Evolutionary conservation across 148 eudicot genomes (phyloP).

Genomic region (Polygonum maritimum): DNA sequence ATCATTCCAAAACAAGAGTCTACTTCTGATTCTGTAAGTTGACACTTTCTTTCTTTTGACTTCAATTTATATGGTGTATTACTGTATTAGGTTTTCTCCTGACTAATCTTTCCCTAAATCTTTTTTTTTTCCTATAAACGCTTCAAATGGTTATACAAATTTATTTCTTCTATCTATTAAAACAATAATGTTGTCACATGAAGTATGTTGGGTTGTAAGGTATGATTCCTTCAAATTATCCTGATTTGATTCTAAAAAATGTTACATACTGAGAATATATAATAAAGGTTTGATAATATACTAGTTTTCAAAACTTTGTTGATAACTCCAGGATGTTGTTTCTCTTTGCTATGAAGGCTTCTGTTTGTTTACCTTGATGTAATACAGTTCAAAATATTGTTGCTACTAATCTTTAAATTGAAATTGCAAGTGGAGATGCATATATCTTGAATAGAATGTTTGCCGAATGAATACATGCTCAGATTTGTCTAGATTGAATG

Average conservation of each 20-base stretch:
- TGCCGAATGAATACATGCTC: background rate
- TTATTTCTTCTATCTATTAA: background rate
- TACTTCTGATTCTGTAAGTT: slow-evolving; percentile 91
- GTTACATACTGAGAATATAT: background rate
- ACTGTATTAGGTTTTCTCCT: background rate
- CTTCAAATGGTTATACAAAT: background rate
- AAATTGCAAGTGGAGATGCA: background rate
- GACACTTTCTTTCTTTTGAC: background rate
- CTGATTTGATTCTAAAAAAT: background rate
- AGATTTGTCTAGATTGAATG: background rate
- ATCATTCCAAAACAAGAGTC: slow-evolving; percentile 97
- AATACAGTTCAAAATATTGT: background rate
- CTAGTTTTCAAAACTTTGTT: background rate
- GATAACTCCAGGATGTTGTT: background rate
- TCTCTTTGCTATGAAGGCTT: background rate
- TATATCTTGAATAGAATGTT: background rate
- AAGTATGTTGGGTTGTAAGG: background rate
- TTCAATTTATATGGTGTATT: background rate
- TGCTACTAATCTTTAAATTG: background rate
- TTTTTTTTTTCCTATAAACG: background rate
- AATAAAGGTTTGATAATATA: background rate
- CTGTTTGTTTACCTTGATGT: background rate
- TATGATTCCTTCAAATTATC: background rate
- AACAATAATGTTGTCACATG: background rate
- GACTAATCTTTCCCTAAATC: background rate